A percentile compares a stretch with the other conserved stretches of the same genome.
These are phyloP conservation scores for Areca catechu DNA, from an alignment of 176 grass and related monocot genomes.

Conservation along the genomic window DNA sequence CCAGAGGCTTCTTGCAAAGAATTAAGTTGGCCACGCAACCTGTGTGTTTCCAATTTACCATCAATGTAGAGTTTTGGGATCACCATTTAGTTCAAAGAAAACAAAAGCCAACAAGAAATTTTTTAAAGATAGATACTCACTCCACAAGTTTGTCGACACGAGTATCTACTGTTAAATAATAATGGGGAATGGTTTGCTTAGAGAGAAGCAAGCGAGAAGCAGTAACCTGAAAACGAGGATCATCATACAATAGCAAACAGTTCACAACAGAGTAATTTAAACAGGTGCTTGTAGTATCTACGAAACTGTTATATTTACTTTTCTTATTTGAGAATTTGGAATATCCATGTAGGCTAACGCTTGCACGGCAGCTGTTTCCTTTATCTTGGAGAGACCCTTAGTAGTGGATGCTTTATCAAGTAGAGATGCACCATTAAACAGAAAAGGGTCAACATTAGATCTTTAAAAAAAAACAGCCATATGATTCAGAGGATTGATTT, in stretches of 20 bases:
- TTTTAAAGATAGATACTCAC: conserved; percentile 31
- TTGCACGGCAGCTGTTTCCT: conserved; percentile 32
- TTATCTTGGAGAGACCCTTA: conserved; percentile 31
- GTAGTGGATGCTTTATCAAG: conserved; percentile 41
- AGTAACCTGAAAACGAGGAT: conserved; percentile 39
- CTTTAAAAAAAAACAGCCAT: not conserved
- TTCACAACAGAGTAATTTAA: too few species aligned
- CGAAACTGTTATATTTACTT: conserved; percentile 25
- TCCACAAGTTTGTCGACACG: conserved; percentile 78
- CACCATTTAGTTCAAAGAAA: not conserved
- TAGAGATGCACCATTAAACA: not conserved
- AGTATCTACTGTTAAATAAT: conserved; percentile 81
- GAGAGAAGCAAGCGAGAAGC: conserved; percentile 66
- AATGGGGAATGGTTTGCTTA: conserved; percentile 93
- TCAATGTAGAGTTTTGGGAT: conserved; percentile 7
- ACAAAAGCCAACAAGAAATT: too few species aligned
- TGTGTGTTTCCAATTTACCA: conserved; percentile 23
- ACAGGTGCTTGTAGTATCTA: too few species aligned
- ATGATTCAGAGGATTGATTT: too few species aligned
- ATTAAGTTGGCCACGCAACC: conserved; percentile 72
- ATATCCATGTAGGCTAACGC: conserved; percentile 60
- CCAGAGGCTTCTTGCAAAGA: conserved; percentile 72
- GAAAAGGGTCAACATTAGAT: not conserved
- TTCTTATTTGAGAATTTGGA: conserved; percentile 88
- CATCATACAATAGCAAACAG: not conserved